Base-by-base conservation (phyloP, 371 early-diverging fungal genomes). In the Quaeritorhiza haematococci region DNA sequence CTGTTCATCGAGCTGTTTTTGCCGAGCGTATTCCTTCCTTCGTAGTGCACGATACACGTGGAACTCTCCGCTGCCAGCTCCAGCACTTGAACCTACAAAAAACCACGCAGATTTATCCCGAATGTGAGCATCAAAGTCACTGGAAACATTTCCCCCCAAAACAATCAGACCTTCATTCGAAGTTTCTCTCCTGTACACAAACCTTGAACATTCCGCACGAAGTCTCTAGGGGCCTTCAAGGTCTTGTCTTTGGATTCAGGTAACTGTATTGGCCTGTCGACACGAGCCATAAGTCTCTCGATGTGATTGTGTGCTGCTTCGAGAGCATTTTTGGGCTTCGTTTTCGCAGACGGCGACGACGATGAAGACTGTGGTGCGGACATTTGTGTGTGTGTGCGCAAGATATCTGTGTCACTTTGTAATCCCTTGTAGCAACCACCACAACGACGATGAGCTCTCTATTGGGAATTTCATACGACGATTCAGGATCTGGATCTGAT, bases 11-110 rank as follows among this genome's bases (percentile, higher is more conserved):
- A 95, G 84, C 6, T 72, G 61, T 59, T 87, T 84, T 55, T 89
- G 62, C 41, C 96, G 75, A 13, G 85, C 79, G 64, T 89, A 85
- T 66, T 96, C 96, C 61, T 93, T 83, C 58, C 96, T 76, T 52
- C 96, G 76, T 49, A 87, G 79, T 13, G 91, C 89, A 60, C 94
- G 73, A 67, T 96, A 96, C 0, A 92, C 91, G 69, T 94, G 94
- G 58, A 96, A 96, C 63, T 96, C 96, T 41, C 94, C 95, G 79
- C 91, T 90, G 19, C 96, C 94, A 0, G 96, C 96, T 45, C 95
- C 96, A 1, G 96, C 94, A 69, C 93, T 91, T 17, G 94, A 95
- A 28, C 93, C 92, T 62, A 53, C 7, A 27, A 10, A 26, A 5
- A 50, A 21, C n/a, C n/a, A 50, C 7, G 34, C 47, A 23, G 26